A percentile compares a stretch with the other conserved stretches of the same genome.
phyloP scores from a whole-genome alignment of 164 flowering plant genomes.

The Magnolia changhungtana region DNA sequence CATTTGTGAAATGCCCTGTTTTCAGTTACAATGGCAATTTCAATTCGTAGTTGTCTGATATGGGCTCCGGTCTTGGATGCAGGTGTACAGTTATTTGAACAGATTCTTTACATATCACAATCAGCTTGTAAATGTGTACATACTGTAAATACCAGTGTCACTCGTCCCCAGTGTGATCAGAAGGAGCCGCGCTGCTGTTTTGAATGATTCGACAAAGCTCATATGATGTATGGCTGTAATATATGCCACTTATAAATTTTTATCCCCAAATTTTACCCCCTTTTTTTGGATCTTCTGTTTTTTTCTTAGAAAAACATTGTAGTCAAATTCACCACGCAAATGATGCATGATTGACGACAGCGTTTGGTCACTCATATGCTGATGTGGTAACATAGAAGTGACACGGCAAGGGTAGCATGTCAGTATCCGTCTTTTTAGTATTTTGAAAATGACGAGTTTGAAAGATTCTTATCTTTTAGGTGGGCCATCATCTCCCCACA shows the following conservation, averaged over 20 bases:
- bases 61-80: constrained; percentile 15
- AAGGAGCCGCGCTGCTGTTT: neutral
- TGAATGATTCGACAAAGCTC: neutral
- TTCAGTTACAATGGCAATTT: neutral
- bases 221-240: neutral
- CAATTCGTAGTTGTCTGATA: neutral
- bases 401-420: too few relatives aligned
- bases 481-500: too few relatives aligned
- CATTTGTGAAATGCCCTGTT: neutral
- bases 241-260: neutral
- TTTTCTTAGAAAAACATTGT: neutral
- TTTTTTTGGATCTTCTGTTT: neutral
- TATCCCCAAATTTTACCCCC: too few relatives aligned
- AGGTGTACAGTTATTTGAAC: constrained; percentile 35
- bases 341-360: too few relatives aligned
- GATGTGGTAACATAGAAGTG: too few relatives aligned
- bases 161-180: neutral
- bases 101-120: constrained; percentile 9
- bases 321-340: neutral
- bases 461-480: too few relatives aligned
- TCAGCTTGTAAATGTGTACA: constrained; percentile 7
- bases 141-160: constrained; percentile 2
- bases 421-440: too few relatives aligned
- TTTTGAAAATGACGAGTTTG: too few relatives aligned
- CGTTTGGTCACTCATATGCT: too few relatives aligned